Evolutionary conservation across 495 filamentous ascomycete species (phyloP), one percentile per base, ranked within the genome.

Genomic region (Podospora pseudocomata): DNA sequence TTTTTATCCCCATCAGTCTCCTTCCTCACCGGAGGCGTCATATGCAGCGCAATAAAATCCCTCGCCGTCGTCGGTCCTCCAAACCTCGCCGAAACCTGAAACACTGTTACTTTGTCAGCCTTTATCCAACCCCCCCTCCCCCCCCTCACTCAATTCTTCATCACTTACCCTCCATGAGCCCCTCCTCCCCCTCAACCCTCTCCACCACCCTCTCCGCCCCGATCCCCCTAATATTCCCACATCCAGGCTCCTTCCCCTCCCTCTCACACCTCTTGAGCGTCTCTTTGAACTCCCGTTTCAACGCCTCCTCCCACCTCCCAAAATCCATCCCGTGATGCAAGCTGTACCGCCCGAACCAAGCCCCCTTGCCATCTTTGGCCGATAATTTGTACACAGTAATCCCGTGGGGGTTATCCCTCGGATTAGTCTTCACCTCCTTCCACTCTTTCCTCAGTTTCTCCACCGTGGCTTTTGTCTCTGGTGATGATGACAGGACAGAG

Each of bases 281-380:
- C 75, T 90, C 87, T 9, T 82, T 82, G 73, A 92, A 91, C 78
- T 89, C 88, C 54, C 78, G 78, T 71, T 81, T 74, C 76, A 90
- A 77, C 4, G 83, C 89, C 66, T 75, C 76, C 73, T 83, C 85
- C 86, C 80, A 97, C 73, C 86, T 89, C 15, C 81, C 77, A 75
- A 96, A 98, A 95, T 74, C 6, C 65, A 71, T 70, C 89, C 86
- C 67, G 13, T 61, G 59, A 68, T 97, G 93, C 18, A 97, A 83
- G 71, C 92, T 96, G 30, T 92, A 83, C 65, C 95, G 79, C 11
- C 91, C 92, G 78, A 97, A 98, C 94, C 94, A 98, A 3, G 87
- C 83, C 0, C 94, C 95, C 60, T 89, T 89, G 2, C 93, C 90
- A 73, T 97, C 95, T 66, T 89, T 87, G 0, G 89, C 87, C 0